A percentile compares a stretch with the other conserved stretches of the same genome.
Conservation (phyloP, 306 rosid genomes). For the Styphnolobium japonicum region DNA sequence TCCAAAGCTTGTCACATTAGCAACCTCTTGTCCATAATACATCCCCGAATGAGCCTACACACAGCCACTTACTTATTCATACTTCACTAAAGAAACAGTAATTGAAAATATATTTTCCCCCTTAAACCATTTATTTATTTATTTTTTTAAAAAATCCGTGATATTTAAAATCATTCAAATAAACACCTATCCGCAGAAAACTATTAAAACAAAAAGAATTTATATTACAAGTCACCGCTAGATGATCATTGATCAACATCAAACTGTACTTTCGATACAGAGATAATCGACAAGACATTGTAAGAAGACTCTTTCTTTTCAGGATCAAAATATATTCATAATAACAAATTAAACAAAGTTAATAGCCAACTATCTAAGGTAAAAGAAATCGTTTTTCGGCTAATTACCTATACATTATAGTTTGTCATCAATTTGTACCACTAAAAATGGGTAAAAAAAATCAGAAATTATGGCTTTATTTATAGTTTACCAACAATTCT, state of each 20-base stretch:
- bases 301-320: not conserved
- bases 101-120: slow-evolving; percentile 16
- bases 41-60: slow-evolving; percentile 57
- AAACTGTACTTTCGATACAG: not conserved
- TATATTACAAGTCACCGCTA: not conserved
- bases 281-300: not conserved
- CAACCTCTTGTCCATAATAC: slow-evolving; percentile 50
- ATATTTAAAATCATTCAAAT: slow-evolving; percentile 15
- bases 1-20: slow-evolving; percentile 51
- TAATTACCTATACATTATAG: not conserved
- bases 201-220: not conserved
- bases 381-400: not conserved
- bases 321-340: not conserved
- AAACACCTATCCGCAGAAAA: slow-evolving; percentile 1
- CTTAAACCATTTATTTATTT: slow-evolving; percentile 16
- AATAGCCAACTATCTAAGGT: not conserved
- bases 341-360: not conserved
- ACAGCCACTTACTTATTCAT: slow-evolving; percentile 46
- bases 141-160: not conserved
- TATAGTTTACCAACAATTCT: not conserved
- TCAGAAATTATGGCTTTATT: not conserved
- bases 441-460: not conserved
- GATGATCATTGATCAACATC: not conserved
- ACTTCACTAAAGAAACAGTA: slow-evolving; percentile 36
- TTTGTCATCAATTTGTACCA: not conserved